A percentile compares a stretch with the other conserved stretches of the same genome.
Conservation (phyloP, 2,329 filamentous ascomycete genomes). For the Bipolaris zeicola region DNA sequence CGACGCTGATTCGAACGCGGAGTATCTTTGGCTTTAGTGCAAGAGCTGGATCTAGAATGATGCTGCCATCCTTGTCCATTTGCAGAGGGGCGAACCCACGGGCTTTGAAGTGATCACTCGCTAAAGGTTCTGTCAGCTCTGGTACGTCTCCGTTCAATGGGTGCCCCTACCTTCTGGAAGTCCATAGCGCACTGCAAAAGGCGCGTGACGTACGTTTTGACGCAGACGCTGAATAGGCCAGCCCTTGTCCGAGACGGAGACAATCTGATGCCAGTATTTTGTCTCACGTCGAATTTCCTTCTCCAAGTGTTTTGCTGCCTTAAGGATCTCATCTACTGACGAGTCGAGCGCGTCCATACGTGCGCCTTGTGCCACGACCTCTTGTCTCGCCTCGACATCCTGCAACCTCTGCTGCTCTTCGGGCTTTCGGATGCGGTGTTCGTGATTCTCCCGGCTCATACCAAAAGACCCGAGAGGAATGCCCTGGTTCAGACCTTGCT, state of each 20-base stretch:
- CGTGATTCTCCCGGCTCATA: constrained; percentile 31
- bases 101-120: constrained; percentile 63
- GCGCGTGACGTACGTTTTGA: constrained; percentile 65
- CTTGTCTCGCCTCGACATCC: constrained; percentile 46
- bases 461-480: constrained; percentile 48
- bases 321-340: constrained; percentile 73
- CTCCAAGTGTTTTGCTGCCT: constrained; percentile 73
- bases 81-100: constrained; percentile 82
- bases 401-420: constrained; percentile 42
- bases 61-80: constrained; percentile 73
- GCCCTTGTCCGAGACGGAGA: constrained; percentile 79
- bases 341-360: constrained; percentile 77
- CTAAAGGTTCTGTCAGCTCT: constrained; percentile 38
- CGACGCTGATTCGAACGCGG: constrained; percentile 67
- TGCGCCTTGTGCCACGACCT: constrained; percentile 68
- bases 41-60: constrained; percentile 73
- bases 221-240: constrained; percentile 70
- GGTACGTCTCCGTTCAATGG: not conserved
- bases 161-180: constrained; percentile 71
- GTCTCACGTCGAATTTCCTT: constrained; percentile 80
- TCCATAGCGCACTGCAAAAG: constrained; percentile 86
- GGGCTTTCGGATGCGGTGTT: constrained; percentile 22
- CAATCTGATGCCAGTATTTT: constrained; percentile 85
- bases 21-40: constrained; percentile 63
- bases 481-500: constrained; percentile 28